Conservation (phyloP, 1,139 yeast species). For the Debaryomycetaceae sp. region DNA sequence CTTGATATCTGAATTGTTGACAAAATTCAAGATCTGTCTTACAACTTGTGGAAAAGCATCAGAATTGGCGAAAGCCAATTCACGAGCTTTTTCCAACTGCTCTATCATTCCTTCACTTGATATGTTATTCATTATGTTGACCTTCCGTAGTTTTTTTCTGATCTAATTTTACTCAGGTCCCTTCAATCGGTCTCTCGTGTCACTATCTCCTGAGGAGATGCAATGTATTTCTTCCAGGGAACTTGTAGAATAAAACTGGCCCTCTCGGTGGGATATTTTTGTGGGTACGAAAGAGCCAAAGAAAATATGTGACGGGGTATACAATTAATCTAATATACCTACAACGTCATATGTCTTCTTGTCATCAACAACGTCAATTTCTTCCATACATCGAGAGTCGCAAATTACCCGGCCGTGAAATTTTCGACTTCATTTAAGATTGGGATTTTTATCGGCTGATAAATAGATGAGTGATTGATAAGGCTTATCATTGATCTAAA, state of each 20-base stretch:
- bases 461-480: neutral
- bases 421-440: neutral
- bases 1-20: constrained; percentile 26
- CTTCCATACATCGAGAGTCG: neutral
- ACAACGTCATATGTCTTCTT: too few species aligned
- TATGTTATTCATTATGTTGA: neutral
- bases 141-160: too few species aligned
- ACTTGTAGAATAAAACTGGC: too few species aligned
- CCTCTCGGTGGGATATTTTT: too few species aligned
- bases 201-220: neutral
- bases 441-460: neutral
- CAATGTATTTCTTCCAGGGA: too few species aligned
- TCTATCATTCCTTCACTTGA: constrained; percentile 20
- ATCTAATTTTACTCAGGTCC: too few species aligned
- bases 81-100: constrained; percentile 50
- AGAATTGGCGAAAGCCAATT: constrained; percentile 44
- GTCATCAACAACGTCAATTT: neutral
- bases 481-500: neutral
- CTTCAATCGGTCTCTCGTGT: neutral
- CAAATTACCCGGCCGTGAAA: neutral
- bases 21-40: constrained; percentile 48
- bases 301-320: too few species aligned
- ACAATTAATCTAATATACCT: too few species aligned
- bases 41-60: constrained; percentile 51
- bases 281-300: too few species aligned